Evolutionary conservation across 345 rosid species (phyloP).

Genomic region (Carallia brachiata): DNA sequence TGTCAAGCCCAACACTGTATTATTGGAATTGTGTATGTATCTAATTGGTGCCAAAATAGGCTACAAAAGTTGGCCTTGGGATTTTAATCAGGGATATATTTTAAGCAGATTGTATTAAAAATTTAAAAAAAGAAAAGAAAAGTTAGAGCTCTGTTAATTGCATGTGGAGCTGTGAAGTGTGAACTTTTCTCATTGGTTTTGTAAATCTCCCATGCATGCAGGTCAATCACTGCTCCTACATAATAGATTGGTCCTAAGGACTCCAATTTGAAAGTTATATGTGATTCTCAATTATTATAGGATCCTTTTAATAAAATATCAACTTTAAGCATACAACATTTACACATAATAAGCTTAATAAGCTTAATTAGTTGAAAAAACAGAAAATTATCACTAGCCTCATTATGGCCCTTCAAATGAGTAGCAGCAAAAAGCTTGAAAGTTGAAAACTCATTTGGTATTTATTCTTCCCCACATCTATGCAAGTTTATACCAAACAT

Average conservation of each 20-base stretch:
- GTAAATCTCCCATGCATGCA: background rate
- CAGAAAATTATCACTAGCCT: too few species aligned
- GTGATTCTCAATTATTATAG: too few species aligned
- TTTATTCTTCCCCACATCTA: too few species aligned
- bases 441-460: too few species aligned
- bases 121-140: background rate
- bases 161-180: background rate
- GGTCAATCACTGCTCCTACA: background rate
- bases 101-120: background rate
- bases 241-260: background rate
- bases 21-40: conserved; percentile 10
- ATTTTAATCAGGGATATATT: conserved; percentile 22
- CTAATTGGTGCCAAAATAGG: background rate
- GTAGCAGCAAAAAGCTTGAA: too few species aligned
- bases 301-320: too few species aligned
- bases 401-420: too few species aligned
- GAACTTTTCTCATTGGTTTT: background rate
- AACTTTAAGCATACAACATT: too few species aligned
- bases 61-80: conserved; percentile 18
- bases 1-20: conserved; percentile 14
- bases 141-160: conserved; percentile 16
- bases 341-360: too few species aligned
- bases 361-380: too few species aligned
- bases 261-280: too few species aligned
- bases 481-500: too few species aligned